Conservation (phyloP, 306 rosid species). For the Quercus glauca region DNA sequence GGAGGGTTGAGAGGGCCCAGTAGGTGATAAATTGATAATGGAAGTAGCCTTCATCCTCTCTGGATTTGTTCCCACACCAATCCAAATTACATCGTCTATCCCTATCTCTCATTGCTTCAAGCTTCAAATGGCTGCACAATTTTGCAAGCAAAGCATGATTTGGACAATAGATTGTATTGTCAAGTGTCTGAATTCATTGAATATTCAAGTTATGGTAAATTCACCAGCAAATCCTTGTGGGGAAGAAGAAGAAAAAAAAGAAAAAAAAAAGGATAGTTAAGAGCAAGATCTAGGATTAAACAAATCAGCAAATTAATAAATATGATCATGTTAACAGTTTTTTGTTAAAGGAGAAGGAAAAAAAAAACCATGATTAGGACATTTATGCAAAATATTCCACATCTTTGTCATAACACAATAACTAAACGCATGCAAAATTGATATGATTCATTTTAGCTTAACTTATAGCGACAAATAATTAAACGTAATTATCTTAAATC, state of each 20-base stretch:
- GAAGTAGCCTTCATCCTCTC: conserved; percentile 73
- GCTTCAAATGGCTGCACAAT: conserved; percentile 31
- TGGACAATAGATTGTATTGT: conserved; percentile 33
- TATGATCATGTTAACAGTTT: background rate
- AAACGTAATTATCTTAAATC: background rate
- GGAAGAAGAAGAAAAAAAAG: too few relatives aligned
- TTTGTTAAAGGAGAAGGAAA: too few relatives aligned
- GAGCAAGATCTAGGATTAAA: background rate
- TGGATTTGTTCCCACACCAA: conserved; percentile 53
- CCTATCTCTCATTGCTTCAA: conserved; percentile 49
- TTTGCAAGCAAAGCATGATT: conserved; percentile 49
- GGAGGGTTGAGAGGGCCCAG: conserved; percentile 33
- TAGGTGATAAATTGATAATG: conserved; percentile 35
- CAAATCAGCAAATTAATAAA: background rate
- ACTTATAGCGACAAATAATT: background rate
- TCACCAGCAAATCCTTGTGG: background rate
- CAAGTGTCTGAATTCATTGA: conserved; percentile 20
- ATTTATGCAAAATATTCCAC: too few relatives aligned
- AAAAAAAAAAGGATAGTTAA: background rate
- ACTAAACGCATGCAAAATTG: too few relatives aligned
- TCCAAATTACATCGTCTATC: conserved; percentile 32
- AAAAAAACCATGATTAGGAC: too few relatives aligned
- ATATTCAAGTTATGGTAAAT: background rate
- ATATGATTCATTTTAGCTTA: background rate
- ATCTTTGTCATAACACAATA: too few relatives aligned